Evolutionary conservation across 2,329 filamentous ascomycete genomes (phyloP).

Genomic region (Penicillium sclerotiorum): DNA sequence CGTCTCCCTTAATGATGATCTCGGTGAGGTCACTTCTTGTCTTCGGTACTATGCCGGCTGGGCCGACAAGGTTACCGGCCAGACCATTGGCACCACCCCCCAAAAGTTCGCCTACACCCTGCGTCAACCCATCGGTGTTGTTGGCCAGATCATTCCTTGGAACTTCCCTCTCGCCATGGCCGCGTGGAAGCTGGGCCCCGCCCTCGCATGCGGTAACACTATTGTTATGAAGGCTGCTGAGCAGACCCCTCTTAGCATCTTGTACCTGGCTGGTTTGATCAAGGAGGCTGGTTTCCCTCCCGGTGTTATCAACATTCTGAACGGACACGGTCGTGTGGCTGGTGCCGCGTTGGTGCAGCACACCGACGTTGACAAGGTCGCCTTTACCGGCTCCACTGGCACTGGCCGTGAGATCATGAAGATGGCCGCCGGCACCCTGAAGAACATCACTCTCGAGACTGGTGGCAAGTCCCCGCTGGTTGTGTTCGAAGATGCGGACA

Average conservation of each 20-base stretch:
- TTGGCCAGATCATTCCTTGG: slow-evolving; percentile 87
- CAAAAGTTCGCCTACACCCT: slow-evolving; percentile 84
- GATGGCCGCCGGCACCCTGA: slow-evolving; percentile 39
- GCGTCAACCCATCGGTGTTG: slow-evolving; percentile 77
- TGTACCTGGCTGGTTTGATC: slow-evolving; percentile 24
- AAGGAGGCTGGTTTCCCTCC: slow-evolving; percentile 30
- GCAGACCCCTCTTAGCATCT: slow-evolving; percentile 28
- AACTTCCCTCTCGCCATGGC: slow-evolving; percentile 63
- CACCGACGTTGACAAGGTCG: slow-evolving; percentile 24
- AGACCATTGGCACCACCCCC: slow-evolving; percentile 62
- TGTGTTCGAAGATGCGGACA: slow-evolving; percentile 50
- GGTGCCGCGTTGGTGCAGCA: slow-evolving; percentile 26
- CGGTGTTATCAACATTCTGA: slow-evolving; percentile 28
- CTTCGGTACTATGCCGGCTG: slow-evolving; percentile 87
- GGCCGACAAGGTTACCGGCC: slow-evolving; percentile 89
- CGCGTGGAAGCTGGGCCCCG: slow-evolving; percentile 29
- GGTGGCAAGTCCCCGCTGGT: slow-evolving; percentile 52
- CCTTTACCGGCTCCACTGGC: slow-evolving; percentile 27
- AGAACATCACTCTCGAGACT: slow-evolving; percentile 52
- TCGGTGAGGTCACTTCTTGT: slow-evolving; percentile 67
- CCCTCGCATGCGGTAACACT: slow-evolving; percentile 29
- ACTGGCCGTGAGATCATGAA: slow-evolving; percentile 31
- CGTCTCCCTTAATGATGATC: slow-evolving; percentile 64
- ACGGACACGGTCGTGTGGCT: slow-evolving; percentile 28
- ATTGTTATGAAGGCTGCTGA: slow-evolving; percentile 29